phyloP scores from a whole-genome alignment of 75 land plant species.

The Picea glauca region DNA sequence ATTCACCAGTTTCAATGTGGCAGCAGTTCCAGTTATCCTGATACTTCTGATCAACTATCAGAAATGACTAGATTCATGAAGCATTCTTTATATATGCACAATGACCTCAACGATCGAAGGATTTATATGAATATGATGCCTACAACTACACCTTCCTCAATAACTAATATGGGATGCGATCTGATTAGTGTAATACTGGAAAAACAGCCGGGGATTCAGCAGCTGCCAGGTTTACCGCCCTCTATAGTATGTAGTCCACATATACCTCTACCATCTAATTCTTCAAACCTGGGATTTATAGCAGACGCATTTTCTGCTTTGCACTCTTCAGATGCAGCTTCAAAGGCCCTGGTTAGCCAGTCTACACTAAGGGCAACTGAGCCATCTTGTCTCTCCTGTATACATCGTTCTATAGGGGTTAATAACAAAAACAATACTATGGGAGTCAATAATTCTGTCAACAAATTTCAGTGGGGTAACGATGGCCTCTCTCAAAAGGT shows the following conservation, averaged over 20 bases:
- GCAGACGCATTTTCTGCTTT: background rate
- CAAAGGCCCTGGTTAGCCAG: no score
- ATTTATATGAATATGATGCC: background rate
- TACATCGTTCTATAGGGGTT: background rate
- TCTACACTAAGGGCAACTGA: no score
- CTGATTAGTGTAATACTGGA: background rate
- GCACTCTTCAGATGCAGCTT: no score
- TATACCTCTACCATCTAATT: background rate
- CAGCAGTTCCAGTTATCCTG: background rate
- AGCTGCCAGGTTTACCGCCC: background rate
- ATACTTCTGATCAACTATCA: constrained; percentile 2
- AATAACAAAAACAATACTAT: background rate
- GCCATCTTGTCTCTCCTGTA: background rate
- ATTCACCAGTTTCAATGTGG: background rate
- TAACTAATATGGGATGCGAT: background rate
- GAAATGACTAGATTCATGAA: background rate
- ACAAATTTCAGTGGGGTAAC: background rate
- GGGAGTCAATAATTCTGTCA: background rate
- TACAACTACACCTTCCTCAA: background rate
- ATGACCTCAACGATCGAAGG: background rate
- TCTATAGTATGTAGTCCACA: background rate
- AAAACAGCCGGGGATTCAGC: no score
- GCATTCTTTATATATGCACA: background rate
- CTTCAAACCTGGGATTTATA: background rate
- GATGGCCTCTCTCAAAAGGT: background rate